Percentiles rank a stretch among this genome's conserved stretches.
phyloP scores from a whole-genome alignment of 371 early-diverging fungal species.

The Chytridium lagenaria region DNA sequence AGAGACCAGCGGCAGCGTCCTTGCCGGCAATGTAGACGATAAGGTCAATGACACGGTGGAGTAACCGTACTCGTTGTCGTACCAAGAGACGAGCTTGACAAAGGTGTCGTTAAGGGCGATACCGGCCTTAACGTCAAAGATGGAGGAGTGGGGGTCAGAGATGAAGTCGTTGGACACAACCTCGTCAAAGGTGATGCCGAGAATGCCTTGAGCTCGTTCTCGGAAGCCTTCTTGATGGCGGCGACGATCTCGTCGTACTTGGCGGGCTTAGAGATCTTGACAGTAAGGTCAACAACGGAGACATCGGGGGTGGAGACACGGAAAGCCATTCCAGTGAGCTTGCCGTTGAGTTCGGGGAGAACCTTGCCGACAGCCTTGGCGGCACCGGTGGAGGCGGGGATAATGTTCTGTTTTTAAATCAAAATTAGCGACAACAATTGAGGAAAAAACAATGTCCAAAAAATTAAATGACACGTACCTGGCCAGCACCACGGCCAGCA shows the following conservation, averaged over 20 bases:
- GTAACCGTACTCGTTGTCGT: conserved; percentile 88
- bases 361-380: conserved; percentile 99
- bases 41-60: conserved; percentile 92
- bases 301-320: conserved; percentile 98
- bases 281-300: conserved; percentile 98
- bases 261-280: conserved; percentile 87
- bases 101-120: conserved; percentile 96
- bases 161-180: conserved; percentile 98
- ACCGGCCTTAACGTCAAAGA: conserved; percentile 98
- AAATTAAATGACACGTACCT: conserved; percentile 26
- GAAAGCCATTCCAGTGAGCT: conserved; percentile 99
- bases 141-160: conserved; percentile 88
- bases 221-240: conserved; percentile 78
- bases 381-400: conserved; percentile 99
- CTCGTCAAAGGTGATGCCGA: conserved; percentile 95
- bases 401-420: conserved; percentile 83
- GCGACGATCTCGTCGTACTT: conserved; percentile 89
- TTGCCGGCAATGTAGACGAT: conserved; percentile 72
- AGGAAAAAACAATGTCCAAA: neutral
- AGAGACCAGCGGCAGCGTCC: neutral
- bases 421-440: neutral
- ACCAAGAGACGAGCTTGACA: conserved; percentile 99
- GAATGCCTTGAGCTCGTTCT: conserved; percentile 85
- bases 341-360: conserved; percentile 95
- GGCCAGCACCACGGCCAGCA: conserved; percentile 93